Conservation (phyloP, 2,329 filamentous ascomycete genomes). For the Pseudogymnoascus sp. region DNA sequence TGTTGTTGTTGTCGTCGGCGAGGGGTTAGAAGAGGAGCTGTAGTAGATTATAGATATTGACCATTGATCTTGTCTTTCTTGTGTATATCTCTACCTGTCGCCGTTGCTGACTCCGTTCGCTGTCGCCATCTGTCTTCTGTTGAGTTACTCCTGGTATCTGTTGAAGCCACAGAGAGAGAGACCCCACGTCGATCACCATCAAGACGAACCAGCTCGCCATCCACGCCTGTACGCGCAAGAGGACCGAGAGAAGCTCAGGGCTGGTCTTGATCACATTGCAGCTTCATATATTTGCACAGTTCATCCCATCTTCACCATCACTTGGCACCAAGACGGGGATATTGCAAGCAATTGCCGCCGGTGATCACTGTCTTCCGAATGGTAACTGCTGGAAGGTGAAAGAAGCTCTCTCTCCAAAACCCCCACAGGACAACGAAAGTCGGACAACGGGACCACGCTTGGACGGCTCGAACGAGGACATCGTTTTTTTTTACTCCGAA, state of each 20-base stretch:
- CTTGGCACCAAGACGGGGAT: background rate
- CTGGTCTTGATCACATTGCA: background rate
- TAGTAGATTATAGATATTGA: background rate
- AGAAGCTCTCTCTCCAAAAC: conserved; percentile 6
- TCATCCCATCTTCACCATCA: background rate
- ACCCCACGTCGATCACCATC: conserved; percentile 1
- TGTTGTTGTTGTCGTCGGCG: background rate
- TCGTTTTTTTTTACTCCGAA: background rate
- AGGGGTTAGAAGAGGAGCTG: background rate
- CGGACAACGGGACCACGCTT: background rate
- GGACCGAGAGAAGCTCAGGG: background rate
- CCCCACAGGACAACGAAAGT: conserved; percentile 1
- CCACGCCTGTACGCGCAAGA: background rate
- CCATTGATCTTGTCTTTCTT: background rate
- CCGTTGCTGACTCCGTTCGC: background rate
- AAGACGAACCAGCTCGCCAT: background rate
- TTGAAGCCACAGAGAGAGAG: background rate
- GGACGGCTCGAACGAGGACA: background rate
- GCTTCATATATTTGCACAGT: background rate
- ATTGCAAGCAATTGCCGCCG: background rate
- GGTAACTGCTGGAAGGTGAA: conserved; percentile 9
- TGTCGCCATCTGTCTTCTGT: background rate
- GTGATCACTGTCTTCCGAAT: background rate
- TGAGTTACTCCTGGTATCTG: background rate
- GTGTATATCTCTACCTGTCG: background rate